A percentile compares a stretch with the other conserved stretches of the same genome.
Conservation (phyloP, 2,329 filamentous ascomycete genomes). For the Orbilia brochopaga region DNA sequence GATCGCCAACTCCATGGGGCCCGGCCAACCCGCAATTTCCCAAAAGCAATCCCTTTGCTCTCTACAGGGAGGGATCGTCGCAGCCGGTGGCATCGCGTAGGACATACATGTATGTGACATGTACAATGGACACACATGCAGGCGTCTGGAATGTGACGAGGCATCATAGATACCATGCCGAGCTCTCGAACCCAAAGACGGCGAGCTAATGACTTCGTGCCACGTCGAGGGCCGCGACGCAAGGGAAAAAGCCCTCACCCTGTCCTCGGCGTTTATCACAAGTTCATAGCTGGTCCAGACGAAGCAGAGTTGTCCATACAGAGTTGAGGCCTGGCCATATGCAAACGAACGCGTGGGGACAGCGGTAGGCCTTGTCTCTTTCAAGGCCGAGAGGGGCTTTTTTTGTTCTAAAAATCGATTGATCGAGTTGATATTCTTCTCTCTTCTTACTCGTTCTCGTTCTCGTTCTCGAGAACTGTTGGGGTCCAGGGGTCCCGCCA, state of each 20-base stretch:
- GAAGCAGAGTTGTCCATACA: not conserved
- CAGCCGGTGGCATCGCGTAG: too few species aligned
- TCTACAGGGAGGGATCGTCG: too few species aligned
- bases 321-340: not conserved
- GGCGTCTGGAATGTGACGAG: constrained; percentile 9
- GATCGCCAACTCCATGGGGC: too few species aligned
- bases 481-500: not conserved
- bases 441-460: not conserved
- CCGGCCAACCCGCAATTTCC: too few species aligned
- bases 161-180: not conserved
- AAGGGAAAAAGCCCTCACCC: not conserved
- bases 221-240: constrained; percentile 27
- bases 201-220: constrained; percentile 42
- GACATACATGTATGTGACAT: too few species aligned
- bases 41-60: too few species aligned
- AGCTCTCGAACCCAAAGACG: constrained; percentile 13
- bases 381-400: too few species aligned
- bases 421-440: too few species aligned
- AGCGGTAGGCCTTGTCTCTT: too few species aligned
- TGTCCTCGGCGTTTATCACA: not conserved
- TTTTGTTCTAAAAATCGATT: not conserved
- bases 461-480: not conserved
- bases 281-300: not conserved
- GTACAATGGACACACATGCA: too few species aligned
- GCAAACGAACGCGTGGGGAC: not conserved